Conservation (phyloP, 116 monocot species). For the Posidonia oceanica region DNA sequence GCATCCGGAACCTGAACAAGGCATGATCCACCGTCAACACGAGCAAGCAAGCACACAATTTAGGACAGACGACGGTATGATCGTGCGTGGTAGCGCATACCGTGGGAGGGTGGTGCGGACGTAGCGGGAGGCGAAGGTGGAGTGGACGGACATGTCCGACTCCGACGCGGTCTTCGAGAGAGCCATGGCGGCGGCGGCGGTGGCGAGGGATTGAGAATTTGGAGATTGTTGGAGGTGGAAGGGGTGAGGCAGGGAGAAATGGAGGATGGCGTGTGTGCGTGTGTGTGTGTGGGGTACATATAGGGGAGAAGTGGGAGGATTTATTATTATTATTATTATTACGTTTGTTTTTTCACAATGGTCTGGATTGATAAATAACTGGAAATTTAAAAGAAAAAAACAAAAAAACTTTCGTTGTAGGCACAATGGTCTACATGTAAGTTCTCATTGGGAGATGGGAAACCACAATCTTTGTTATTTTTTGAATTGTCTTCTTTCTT, state of each 20-base stretch:
- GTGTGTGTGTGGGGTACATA: background rate
- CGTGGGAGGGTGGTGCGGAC: slow-evolving; percentile 57
- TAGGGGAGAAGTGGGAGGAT: too few relatives aligned
- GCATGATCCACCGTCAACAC: background rate
- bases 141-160: slow-evolving; percentile 47
- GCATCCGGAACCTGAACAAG: slow-evolving; percentile 38
- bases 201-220: background rate
- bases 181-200: slow-evolving; percentile 23
- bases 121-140: slow-evolving; percentile 76
- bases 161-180: slow-evolving; percentile 43
- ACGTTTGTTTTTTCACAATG: too few relatives aligned
- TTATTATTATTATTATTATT: too few relatives aligned
- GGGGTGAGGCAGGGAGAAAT: background rate
- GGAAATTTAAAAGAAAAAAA: too few relatives aligned
- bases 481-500: too few relatives aligned
- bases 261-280: too few relatives aligned
- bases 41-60: background rate
- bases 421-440: too few relatives aligned
- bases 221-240: background rate
- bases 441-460: too few relatives aligned
- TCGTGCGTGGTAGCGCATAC: slow-evolving; percentile 8
- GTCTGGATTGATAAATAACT: too few relatives aligned
- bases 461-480: too few relatives aligned
- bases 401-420: too few relatives aligned
- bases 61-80: background rate